Evolutionary conservation across 2,329 filamentous ascomycete genomes (phyloP), one percentile per base, ranked within the genome.

Genomic region (Ceratocystis smalleyi): DNA sequence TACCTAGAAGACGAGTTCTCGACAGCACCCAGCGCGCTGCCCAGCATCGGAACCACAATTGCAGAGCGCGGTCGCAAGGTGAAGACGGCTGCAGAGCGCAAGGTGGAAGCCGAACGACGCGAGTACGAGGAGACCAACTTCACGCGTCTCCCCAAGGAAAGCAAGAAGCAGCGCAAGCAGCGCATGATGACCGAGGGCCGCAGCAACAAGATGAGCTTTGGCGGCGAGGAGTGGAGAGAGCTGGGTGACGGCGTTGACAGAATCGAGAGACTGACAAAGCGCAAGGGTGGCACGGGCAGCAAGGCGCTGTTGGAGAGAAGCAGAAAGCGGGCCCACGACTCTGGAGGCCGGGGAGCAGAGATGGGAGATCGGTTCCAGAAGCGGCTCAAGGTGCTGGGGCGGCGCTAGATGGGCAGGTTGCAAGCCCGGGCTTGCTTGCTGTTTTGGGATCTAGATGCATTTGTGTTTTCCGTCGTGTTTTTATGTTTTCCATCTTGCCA

Each of bases 111-210:
- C 1, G 91, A 96, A 76, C 80, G 88, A 64, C 82, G 82, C 66
- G 83, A 88, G 59, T 99, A 96, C 76, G 94, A 99, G 77, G 94
- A 99, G 76, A 82, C 79, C 69, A 95, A 99, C 76, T 92, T 96
- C 71, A 84, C 89, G 17, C 88, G 94, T 69, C 77, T 99, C 70
- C 91, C 92, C 12, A 86, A 85, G 70, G 83, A 88, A 74, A 88
- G 84, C 76, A 97, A 96, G 80, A 96, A 95, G 77, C 91, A 96
- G 4, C 77, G 78, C 66, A 86, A 88, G 77, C 84, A 82, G 73
- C 79, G 81, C 72, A 77, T 77, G 35, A 77, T 77, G 49, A 77
- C 77, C 8, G 65, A 63, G 59, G 64, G 62, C 32, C 35, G 64
- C 10, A 67, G 64, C 32, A 73, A 77, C 68, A 75, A 85, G 79